Evolutionary conservation across 2,329 filamentous ascomycete genomes (phyloP), one percentile per base, ranked within the genome.

Genomic region (Fusarium tricinctum): DNA sequence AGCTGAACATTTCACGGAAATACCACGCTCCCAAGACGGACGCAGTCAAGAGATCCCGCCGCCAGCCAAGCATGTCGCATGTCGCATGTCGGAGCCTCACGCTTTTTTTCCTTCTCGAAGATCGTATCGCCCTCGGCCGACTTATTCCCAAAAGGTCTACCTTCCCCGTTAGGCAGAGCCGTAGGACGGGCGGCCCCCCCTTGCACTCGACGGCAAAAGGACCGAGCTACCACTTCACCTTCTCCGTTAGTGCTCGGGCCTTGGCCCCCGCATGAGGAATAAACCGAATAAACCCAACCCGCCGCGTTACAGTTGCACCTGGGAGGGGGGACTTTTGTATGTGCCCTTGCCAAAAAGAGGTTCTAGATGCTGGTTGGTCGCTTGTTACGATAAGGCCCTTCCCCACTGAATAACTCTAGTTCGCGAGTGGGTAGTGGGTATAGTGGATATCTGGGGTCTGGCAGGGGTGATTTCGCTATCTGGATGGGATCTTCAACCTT

Each of bases 281-380:
- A 56, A 62, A 38, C 35, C n/a, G 66, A 33, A 58, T 56, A 56
- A 62, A 38, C 35, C n/a, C 30, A 15, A 33, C 30, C 30, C 14
- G 30, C 14, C 3, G 13, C 46, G 28, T 53, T 32, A 32, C 50
- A 53, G 30, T 49, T 23, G 28, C 39, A 32, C 15, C 15, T 22
- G 13, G 40, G 63, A 58, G 28, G 13, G 40, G 63, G 63, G 33
- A 69, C 66, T 69, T 69, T 69, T 69, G 66, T 59, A 28, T 30
- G 28, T 30, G 28, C 28, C 40, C 26, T 61, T 17, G 20, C 33
- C 33, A 33, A 42, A n/a, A 10, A 30, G 43, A 30, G 28, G 28
- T 30, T 48, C 45, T 49, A 43, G 28, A 15, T 10, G 4, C 44
- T 50, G 12, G 47, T 58, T 52, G 62, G 52, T 3, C 10, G 12